Evolutionary conservation across 108 stramenopile species (phyloP).

Genomic region (Nitzschia putrida): DNA sequence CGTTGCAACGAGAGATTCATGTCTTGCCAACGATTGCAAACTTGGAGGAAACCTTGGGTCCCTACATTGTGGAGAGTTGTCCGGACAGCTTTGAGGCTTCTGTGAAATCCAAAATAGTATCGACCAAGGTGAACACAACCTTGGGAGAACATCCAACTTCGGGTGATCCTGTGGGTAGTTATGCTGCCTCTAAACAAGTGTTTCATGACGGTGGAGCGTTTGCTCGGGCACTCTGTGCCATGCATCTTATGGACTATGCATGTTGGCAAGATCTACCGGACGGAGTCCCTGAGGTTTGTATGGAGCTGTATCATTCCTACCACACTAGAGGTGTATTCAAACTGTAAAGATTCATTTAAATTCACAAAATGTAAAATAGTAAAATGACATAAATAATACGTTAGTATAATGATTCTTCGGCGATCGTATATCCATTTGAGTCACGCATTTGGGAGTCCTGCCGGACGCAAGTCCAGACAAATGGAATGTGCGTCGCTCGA

Average conservation of each 20-base stretch:
- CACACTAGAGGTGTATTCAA: no score
- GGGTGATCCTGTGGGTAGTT: conserved; percentile 20
- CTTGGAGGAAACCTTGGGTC: conserved; percentile 19
- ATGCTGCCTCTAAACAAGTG: conserved; percentile 26
- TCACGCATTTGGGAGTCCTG: no score
- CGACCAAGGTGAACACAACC: neutral
- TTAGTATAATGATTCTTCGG: no score
- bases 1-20: neutral
- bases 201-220: conserved; percentile 17
- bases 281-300: conserved; percentile 23
- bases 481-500: no score
- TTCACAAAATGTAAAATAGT: no score
- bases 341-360: no score
- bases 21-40: conserved; percentile 27
- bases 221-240: conserved; percentile 30
- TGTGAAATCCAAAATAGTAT: neutral
- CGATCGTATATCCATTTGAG: no score
- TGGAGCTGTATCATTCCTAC: neutral
- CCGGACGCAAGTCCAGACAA: no score
- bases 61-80: conserved; percentile 20
- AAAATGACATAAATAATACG: no score
- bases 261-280: conserved; percentile 43
- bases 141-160: conserved; percentile 11
- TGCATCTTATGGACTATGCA: conserved; percentile 46
- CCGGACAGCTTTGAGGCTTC: neutral